Evolutionary conservation across 225 moss, liverwort and hornwort species (phyloP).

Genomic region (Polytrichum formosum): DNA sequence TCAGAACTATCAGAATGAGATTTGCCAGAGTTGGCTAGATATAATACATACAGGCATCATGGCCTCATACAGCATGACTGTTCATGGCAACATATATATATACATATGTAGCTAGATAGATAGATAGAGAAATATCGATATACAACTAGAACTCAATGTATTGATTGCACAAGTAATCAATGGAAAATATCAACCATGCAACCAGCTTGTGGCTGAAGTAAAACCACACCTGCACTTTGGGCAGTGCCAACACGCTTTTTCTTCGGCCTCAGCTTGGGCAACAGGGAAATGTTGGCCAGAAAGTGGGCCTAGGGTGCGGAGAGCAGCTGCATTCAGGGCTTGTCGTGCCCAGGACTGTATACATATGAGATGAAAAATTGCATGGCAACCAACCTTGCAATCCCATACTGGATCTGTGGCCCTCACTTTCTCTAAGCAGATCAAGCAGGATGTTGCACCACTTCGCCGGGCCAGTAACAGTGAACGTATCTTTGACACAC

Average conservation of each 20-base stretch:
- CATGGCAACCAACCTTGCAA: conserved; percentile 83
- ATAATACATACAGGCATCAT: too few species aligned
- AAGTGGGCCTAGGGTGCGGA: conserved; percentile 54
- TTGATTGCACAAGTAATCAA: too few species aligned
- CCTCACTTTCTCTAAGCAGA: conserved; percentile 81
- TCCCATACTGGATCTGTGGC: conserved; percentile 84
- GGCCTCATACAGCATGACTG: too few species aligned
- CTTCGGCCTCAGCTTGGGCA: conserved; percentile 65
- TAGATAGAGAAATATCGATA: too few species aligned
- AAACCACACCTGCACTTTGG: conserved; percentile 56
- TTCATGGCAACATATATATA: too few species aligned
- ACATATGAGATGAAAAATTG: conserved; percentile 82
- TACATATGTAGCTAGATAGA: too few species aligned
- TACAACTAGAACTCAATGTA: too few species aligned
- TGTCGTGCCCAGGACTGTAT: conserved; percentile 88
- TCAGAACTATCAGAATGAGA: neutral
- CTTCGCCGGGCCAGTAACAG: conserved; percentile 69
- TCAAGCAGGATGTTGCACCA: conserved; percentile 78
- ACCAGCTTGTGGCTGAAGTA: neutral
- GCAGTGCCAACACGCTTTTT: conserved; percentile 65
- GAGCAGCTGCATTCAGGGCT: conserved; percentile 49
- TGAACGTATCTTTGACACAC: conserved; percentile 73
- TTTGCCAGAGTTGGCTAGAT: neutral
- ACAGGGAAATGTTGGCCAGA: conserved; percentile 75
- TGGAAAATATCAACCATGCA: too few species aligned